Percentiles rank a stretch among this genome's conserved stretches.
Evolutionary conservation across 176 grass and related monocot genomes (phyloP).

Genomic region (Bonia amplexicaulis): DNA sequence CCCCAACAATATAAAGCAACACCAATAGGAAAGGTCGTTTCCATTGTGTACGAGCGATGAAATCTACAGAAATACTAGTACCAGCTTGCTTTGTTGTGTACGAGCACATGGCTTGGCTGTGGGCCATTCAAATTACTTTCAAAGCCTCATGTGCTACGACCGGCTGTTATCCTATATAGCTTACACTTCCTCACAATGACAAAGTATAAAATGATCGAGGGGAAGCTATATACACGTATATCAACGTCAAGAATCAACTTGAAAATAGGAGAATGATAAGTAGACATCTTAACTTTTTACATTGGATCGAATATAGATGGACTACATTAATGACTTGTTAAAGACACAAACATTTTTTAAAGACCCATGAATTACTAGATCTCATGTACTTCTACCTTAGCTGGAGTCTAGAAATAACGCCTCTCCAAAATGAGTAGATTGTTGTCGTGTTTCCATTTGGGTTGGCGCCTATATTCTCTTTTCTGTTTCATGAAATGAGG

Average conservation of each 20-base stretch:
- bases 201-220: not conserved
- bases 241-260: not conserved
- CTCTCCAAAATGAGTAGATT: not conserved
- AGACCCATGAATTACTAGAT: too few species aligned
- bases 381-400: not conserved
- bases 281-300: not conserved
- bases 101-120: not conserved
- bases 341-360: too few species aligned
- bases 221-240: not conserved
- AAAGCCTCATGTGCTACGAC: not conserved
- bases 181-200: not conserved
- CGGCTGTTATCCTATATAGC: not conserved
- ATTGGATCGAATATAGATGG: not conserved
- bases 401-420: not conserved
- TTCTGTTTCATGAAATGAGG: too few species aligned
- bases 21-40: constrained; percentile 20
- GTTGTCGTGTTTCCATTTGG: too few species aligned
- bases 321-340: not conserved
- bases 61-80: constrained; percentile 24
- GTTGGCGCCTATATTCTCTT: too few species aligned
- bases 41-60: constrained; percentile 23
- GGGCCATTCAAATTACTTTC: not conserved
- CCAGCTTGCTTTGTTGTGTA: not conserved
- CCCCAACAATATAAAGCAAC: constrained; percentile 27
- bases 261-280: not conserved